Conservation (phyloP, 2,329 filamentous ascomycete species). For the Colletotrichum incanum region DNA sequence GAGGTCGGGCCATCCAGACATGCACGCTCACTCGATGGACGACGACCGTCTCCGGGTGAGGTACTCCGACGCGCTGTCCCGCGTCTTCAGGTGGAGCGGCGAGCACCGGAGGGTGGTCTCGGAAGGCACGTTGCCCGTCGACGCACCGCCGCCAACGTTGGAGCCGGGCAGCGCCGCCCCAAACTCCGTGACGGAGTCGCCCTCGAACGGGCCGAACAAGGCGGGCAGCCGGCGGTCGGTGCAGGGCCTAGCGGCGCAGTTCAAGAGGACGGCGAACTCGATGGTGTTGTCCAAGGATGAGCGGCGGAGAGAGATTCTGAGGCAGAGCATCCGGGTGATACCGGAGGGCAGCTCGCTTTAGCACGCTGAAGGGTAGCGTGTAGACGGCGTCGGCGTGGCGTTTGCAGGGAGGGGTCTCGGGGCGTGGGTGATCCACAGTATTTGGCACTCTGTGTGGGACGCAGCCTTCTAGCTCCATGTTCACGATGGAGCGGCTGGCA, state of each 20-base stretch:
- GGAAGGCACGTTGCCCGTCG: conserved; percentile 16
- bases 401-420: conserved; percentile 5
- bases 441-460: conserved; percentile 8
- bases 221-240: conserved; percentile 24
- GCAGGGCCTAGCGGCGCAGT: conserved; percentile 41
- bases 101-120: conserved; percentile 36
- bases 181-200: conserved; percentile 9
- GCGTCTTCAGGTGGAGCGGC: conserved; percentile 40
- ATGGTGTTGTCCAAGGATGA: conserved; percentile 49
- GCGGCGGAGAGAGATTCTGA: conserved; percentile 54
- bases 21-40: conserved; percentile 34
- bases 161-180: conserved; percentile 15
- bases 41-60: conserved; percentile 36
- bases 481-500: not conserved
- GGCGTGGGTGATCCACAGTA: conserved; percentile 2
- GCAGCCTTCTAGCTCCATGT: not conserved
- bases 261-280: conserved; percentile 37
- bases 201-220: conserved; percentile 19
- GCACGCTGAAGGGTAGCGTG: not conserved
- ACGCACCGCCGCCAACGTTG: not conserved
- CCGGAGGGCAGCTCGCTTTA: conserved; percentile 43
- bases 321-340: conserved; percentile 55
- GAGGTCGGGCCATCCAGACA: conserved; percentile 7
- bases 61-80: conserved; percentile 40
- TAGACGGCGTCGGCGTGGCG: conserved; percentile 23